Conservation (phyloP, 306 rosid species). For the Cicer chorassanicum region DNA sequence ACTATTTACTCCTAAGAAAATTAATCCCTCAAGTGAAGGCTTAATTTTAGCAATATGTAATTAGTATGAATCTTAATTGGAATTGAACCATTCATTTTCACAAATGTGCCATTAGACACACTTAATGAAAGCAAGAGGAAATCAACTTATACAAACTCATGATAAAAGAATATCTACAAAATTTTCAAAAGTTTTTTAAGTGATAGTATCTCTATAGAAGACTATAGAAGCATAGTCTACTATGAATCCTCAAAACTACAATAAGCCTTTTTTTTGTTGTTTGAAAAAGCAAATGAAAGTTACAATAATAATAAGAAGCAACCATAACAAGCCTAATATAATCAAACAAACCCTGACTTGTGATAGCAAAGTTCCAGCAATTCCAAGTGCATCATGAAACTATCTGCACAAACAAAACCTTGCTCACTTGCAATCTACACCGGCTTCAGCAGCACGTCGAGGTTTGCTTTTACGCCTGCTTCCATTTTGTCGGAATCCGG, state of each 20-base stretch:
- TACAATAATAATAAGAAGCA: constrained; percentile 40
- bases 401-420: constrained; percentile 40
- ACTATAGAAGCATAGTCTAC: constrained; percentile 37
- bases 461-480: constrained; percentile 91
- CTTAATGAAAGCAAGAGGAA: constrained; percentile 17
- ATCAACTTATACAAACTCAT: constrained; percentile 26
- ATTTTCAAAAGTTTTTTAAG: constrained; percentile 37
- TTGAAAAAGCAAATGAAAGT: constrained; percentile 43
- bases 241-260: constrained; percentile 41
- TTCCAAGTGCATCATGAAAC: constrained; percentile 12
- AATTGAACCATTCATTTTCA: constrained; percentile 11
- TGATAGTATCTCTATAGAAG: constrained; percentile 35
- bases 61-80: constrained; percentile 16
- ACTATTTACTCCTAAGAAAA: not conserved
- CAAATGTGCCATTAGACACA: constrained; percentile 1
- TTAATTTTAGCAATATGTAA: constrained; percentile 20
- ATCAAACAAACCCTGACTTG: constrained; percentile 32
- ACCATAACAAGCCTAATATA: constrained; percentile 44
- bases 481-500: constrained; percentile 79
- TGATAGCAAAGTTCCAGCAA: constrained; percentile 38
- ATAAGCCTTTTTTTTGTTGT: constrained; percentile 6
- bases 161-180: constrained; percentile 48
- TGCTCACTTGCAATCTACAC: constrained; percentile 80
- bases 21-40: constrained; percentile 1
- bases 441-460: constrained; percentile 90